Percentiles rank a stretch among this genome's conserved stretches.
Conservation (phyloP, 129 eudicot species). For the Flaveria linearis region DNA sequence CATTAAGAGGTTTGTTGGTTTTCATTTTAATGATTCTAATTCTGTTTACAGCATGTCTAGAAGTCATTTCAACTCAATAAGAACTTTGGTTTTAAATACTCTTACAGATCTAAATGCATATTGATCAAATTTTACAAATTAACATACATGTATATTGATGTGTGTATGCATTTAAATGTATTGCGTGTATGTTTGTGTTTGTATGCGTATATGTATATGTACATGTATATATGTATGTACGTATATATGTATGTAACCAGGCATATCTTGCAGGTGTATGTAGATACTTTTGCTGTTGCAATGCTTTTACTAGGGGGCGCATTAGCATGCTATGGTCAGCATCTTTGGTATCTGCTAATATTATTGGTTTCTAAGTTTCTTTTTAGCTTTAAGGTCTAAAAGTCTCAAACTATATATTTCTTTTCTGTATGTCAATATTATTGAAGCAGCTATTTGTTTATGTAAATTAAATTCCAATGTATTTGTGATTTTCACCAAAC, state of each 20-base stretch:
- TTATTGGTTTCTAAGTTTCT: slow-evolving; percentile 5
- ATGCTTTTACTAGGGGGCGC: slow-evolving; percentile 76
- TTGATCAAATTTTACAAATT: neutral
- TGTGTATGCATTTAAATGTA: neutral
- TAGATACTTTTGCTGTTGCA: slow-evolving; percentile 62
- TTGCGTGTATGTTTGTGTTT: neutral
- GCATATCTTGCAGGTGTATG: slow-evolving; percentile 71
- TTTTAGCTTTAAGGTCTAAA: neutral
- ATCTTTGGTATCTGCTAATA: slow-evolving; percentile 31
- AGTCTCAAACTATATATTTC: slow-evolving; percentile 10
- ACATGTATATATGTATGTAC: neutral
- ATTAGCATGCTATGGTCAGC: slow-evolving; percentile 85
- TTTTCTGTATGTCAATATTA: slow-evolving; percentile 11
- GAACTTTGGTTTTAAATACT: neutral
- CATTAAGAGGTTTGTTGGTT: neutral
- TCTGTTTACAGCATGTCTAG: neutral
- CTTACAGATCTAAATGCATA: neutral
- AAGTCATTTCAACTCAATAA: neutral
- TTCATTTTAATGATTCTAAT: neutral
- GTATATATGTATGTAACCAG: slow-evolving; percentile 11
- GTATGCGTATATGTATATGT: neutral
- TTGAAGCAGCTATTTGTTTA: neutral
- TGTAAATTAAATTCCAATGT: neutral
- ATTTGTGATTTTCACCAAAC: neutral
- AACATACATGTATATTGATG: neutral